Conservation (phyloP, 352 stramenopile genomes). For the Phytophthora kernoviae region DNA sequence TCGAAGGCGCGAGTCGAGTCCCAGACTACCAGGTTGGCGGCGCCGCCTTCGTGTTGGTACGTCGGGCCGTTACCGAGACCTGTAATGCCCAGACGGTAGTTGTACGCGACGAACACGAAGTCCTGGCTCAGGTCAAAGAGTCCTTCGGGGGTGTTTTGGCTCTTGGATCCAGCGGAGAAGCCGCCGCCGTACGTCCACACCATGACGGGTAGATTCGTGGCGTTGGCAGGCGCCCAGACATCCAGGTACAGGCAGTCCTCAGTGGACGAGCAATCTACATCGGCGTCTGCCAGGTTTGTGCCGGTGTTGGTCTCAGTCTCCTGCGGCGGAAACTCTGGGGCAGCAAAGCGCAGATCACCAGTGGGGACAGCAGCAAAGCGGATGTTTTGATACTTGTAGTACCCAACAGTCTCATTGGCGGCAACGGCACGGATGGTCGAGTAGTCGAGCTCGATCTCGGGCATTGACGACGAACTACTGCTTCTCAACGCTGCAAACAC, state of each 20-base stretch:
- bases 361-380: slow-evolving; percentile 16
- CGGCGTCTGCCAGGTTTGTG: slow-evolving; percentile 26
- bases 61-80: slow-evolving; percentile 18
- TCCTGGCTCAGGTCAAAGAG: slow-evolving; percentile 17
- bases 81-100: slow-evolving; percentile 32
- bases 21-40: slow-evolving; percentile 24
- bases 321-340: slow-evolving; percentile 8
- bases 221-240: slow-evolving; percentile 22
- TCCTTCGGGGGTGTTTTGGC: slow-evolving; percentile 14
- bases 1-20: slow-evolving; percentile 27
- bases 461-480: slow-evolving; percentile 7
- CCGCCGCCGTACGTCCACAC: slow-evolving; percentile 32
- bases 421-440: slow-evolving; percentile 15
- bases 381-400: slow-evolving; percentile 29
- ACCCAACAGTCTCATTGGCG: slow-evolving; percentile 15
- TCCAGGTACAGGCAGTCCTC: slow-evolving; percentile 38
- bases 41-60: slow-evolving; percentile 24
- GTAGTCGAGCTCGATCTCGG: slow-evolving; percentile 19
- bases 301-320: slow-evolving; percentile 22
- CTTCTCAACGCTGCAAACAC: slow-evolving; percentile 1
- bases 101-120: slow-evolving; percentile 32
- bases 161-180: slow-evolving; percentile 19
- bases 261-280: slow-evolving; percentile 16
- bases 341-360: slow-evolving; percentile 15
- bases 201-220: slow-evolving; percentile 30